Conservation (phyloP, 2,329 filamentous ascomycete genomes). For the Dendryphion nanum region DNA sequence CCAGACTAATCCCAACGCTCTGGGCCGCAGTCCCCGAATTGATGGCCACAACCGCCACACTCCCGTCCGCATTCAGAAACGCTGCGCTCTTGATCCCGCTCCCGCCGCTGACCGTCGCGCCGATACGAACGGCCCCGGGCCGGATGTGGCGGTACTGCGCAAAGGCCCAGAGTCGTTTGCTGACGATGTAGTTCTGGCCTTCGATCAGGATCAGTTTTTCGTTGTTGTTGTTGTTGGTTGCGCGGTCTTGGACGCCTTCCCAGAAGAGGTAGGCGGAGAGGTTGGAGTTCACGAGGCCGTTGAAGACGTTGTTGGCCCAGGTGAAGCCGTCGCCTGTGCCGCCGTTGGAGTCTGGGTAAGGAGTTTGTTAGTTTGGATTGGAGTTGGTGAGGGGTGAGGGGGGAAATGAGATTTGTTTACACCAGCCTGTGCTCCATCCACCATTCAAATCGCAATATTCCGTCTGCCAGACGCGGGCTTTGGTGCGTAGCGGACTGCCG, state of each 20-base stretch:
- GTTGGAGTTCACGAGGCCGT: slow-evolving; percentile 49
- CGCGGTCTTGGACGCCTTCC: slow-evolving; percentile 47
- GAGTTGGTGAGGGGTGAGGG: too few species aligned
- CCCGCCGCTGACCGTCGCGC: slow-evolving; percentile 27
- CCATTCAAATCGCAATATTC: slow-evolving; percentile 50
- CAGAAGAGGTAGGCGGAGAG: slow-evolving; percentile 57
- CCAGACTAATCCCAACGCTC: slow-evolving; percentile 13
- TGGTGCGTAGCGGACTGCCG: slow-evolving; percentile 41
- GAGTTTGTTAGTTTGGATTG: too few species aligned
- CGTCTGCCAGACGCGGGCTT: slow-evolving; percentile 51
- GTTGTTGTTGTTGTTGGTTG: slow-evolving; percentile 36
- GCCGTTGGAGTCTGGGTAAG: too few species aligned
- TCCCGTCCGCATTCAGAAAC: slow-evolving; percentile 35
- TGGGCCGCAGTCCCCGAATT: slow-evolving; percentile 22
- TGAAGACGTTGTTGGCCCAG: slow-evolving; percentile 56
- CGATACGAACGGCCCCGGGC: slow-evolving; percentile 40
- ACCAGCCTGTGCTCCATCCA: slow-evolving; percentile 46
- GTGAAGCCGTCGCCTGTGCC: slow-evolving; percentile 53
- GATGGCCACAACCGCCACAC: slow-evolving; percentile 26
- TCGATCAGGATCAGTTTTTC: slow-evolving; percentile 37
- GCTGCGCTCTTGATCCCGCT: slow-evolving; percentile 31
- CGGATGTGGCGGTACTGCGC: slow-evolving; percentile 42
- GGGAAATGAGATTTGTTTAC: too few species aligned
- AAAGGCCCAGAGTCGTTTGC: slow-evolving; percentile 43
- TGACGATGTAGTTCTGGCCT: slow-evolving; percentile 32